These are phyloP conservation scores for Casaregolazyma suthepensis DNA, from an alignment of 1,139 yeast genomes.

Conservation along the genomic window DNA sequence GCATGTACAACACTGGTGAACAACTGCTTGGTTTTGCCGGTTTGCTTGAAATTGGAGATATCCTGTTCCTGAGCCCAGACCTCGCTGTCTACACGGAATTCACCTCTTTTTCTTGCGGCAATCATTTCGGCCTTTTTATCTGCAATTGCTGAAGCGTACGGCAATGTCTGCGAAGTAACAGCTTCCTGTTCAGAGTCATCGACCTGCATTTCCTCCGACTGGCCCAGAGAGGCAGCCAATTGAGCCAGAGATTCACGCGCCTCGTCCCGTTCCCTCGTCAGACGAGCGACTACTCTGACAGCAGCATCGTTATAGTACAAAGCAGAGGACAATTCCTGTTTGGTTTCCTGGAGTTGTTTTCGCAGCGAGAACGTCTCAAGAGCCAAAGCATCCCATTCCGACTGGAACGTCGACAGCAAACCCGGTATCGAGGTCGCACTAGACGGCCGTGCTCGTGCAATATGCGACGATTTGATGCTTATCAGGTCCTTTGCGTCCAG, in stretches of 20 bases:
- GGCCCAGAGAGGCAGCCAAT: conserved; percentile 29
- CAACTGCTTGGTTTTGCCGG: conserved; percentile 22
- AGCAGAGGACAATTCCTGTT: conserved; percentile 70
- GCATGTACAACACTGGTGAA: conserved; percentile 20
- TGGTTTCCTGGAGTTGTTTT: conserved; percentile 60
- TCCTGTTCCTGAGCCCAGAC: conserved; percentile 17
- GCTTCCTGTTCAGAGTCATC: conserved; percentile 6
- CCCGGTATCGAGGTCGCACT: conserved; percentile 69
- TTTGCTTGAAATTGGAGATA: conserved; percentile 10
- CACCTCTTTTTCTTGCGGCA: conserved; percentile 19
- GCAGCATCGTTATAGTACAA: conserved; percentile 89
- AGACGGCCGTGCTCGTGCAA: conserved; percentile 45
- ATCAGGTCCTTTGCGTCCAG: conserved; percentile 56
- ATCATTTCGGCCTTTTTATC: conserved; percentile 18
- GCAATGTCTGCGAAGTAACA: neutral
- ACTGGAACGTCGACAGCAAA: conserved; percentile 65
- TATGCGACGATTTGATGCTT: conserved; percentile 35
- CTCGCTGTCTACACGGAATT: conserved; percentile 10
- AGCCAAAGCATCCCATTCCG: conserved; percentile 87
- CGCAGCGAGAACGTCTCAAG: conserved; percentile 72
- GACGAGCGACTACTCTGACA: conserved; percentile 71
- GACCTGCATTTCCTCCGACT: conserved; percentile 13
- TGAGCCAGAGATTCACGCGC: conserved; percentile 54
- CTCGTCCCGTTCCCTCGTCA: conserved; percentile 69
- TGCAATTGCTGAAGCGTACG: conserved; percentile 12